Evolutionary conservation across 2,329 filamentous ascomycete genomes (phyloP), one percentile per base, ranked within the genome.

Genomic region (Plenodomus biglobosus): DNA sequence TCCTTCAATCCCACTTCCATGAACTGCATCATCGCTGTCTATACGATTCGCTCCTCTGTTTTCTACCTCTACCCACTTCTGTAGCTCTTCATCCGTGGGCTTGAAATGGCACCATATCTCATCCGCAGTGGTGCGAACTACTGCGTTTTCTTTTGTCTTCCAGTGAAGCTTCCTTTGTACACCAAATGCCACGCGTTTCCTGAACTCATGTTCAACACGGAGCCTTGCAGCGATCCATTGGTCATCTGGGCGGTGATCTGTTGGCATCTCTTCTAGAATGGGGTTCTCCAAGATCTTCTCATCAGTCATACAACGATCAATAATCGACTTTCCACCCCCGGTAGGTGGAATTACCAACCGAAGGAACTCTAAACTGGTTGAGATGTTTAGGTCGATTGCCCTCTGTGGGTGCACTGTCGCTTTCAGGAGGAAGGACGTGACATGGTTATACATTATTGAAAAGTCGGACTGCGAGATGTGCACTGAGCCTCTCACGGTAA

Each of bases 381-480:
- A 81, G 55, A 85, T 76, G 38, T 85, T 87, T 32, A 88, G 73
- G 61, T 84, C 80, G 20, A 86, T 77, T 2, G 84, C 84, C 45
- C 85, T 76, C 40, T 78, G 71, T 0, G 84, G 83, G 57, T 87
- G 78, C n/a, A 85, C 80, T 13, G 84, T 80, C 42, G 80, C 81
- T 65, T 87, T 87, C 52, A 84, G 73, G 13, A 86, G 69, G 8
- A 83, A 64, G 1, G 80, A 80, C 63, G 81, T 80, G 56, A 83
- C 73, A 35, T 78, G 76, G 3, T 79, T 81, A 59, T 87, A 88
- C 16, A 88, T 70, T 1, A 87, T 70, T 1, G 81, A 80, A 60
- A 87, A 87, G 68, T 88, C 85, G 1, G 81, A 84, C 63, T 87
- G 84, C 4, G 80, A 82, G 22, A 87, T 74, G 61, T 88, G 84